Evolutionary conservation across 2,329 filamentous ascomycete species (phyloP).

Genomic region (Berkeleyomyces basicola): DNA sequence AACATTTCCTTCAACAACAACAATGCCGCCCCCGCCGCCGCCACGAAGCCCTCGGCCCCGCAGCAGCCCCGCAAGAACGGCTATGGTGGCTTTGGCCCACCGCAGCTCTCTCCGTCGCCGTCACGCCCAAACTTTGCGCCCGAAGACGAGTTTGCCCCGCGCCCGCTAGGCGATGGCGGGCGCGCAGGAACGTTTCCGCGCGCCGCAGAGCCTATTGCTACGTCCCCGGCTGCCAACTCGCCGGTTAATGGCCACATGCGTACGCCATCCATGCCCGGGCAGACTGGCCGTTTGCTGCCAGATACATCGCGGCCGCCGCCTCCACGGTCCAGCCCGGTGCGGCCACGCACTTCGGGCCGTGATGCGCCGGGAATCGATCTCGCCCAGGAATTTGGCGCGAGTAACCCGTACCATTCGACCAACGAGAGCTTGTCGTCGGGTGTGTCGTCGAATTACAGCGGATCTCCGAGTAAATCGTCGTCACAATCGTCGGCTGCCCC

Average conservation of each 20-base stretch:
- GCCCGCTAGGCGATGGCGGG: constrained; percentile 23
- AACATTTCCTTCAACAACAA: constrained; percentile 19
- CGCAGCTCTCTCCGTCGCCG: constrained; percentile 21
- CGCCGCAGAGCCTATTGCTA: constrained; percentile 19
- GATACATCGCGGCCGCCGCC: constrained; percentile 37
- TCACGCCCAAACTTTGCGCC: constrained; percentile 7
- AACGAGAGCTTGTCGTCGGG: constrained; percentile 10
- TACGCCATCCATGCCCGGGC: constrained; percentile 20
- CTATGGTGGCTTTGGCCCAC: constrained; percentile 41
- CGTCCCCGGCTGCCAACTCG: neutral
- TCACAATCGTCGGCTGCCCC: neutral
- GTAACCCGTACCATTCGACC: constrained; percentile 46
- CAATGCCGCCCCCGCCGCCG: constrained; percentile 18
- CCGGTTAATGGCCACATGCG: constrained; percentile 1
- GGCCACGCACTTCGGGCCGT: constrained; percentile 25
- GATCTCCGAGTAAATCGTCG: constrained; percentile 17
- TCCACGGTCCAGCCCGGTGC: constrained; percentile 33
- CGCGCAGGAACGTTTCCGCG: constrained; percentile 39
- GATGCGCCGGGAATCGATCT: constrained; percentile 34
- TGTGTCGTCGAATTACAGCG: constrained; percentile 20
- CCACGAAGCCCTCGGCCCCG: constrained; percentile 19
- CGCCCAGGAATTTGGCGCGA: constrained; percentile 40
- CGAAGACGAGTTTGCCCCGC: constrained; percentile 22
- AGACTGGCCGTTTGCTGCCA: neutral
- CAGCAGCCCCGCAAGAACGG: constrained; percentile 30